phyloP scores from a whole-genome alignment of 202 grass and related monocot genomes.

The Hordeum pubiflorum region DNA sequence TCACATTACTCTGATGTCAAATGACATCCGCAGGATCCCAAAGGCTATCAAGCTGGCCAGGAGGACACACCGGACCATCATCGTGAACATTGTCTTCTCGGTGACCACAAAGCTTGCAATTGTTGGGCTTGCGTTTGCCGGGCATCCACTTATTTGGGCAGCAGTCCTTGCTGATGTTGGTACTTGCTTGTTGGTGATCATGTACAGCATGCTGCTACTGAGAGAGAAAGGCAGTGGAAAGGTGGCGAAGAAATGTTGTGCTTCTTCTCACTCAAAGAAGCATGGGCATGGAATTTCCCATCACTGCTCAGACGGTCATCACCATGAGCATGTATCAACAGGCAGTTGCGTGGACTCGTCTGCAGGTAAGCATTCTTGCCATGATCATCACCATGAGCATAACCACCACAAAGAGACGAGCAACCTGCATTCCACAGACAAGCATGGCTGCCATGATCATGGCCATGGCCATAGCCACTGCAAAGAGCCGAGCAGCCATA shows the following conservation, averaged over 20 bases:
- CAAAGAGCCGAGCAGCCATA: constrained; percentile 30
- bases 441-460: constrained; percentile 35
- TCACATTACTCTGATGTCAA: constrained; percentile 94
- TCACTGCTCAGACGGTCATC: constrained; percentile 25
- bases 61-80: constrained; percentile 60
- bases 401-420: constrained; percentile 24
- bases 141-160: constrained; percentile 84
- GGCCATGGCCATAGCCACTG: constrained; percentile 26
- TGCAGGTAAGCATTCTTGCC: constrained; percentile 26
- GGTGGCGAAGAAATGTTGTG: constrained; percentile 33
- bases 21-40: constrained; percentile 82
- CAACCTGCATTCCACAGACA: constrained; percentile 5
- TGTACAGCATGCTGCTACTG: constrained; percentile 86
- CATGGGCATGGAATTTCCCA: constrained; percentile 3
- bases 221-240: constrained; percentile 35
- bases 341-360: constrained; percentile 20
- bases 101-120: constrained; percentile 67
- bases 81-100: constrained; percentile 79
- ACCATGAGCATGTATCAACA: constrained; percentile 23
- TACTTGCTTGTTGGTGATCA: constrained; percentile 91
- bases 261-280: constrained; percentile 17
- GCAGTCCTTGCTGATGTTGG: constrained; percentile 96
- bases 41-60: constrained; percentile 59
- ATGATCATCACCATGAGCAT: constrained; percentile 44
- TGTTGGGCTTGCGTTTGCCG: constrained; percentile 55